Percentiles rank a stretch among this genome's conserved stretches.
These are phyloP conservation scores for Anastatica hierochuntica DNA, from an alignment of 345 rosid genomes.

Conservation along the genomic window DNA sequence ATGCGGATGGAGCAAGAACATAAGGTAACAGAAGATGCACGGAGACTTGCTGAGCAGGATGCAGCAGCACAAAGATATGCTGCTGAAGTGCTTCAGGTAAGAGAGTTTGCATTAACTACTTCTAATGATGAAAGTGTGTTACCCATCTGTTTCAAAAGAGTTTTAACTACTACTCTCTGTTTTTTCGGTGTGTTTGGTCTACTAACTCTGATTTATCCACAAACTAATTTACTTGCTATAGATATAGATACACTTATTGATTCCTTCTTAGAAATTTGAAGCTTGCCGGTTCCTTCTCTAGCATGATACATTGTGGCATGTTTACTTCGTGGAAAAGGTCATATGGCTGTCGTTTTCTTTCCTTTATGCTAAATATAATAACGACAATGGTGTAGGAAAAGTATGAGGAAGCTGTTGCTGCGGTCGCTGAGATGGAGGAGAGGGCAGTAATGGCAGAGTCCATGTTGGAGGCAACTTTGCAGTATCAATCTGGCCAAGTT, in stretches of 20 bases:
- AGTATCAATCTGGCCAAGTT: conserved; percentile 73
- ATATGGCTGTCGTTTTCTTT: background rate
- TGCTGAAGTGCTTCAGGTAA: conserved; percentile 76
- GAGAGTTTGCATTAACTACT: background rate
- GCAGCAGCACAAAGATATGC: conserved; percentile 90
- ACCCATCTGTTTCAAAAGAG: no score
- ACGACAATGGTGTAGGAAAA: conserved; percentile 52
- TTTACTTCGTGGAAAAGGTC: background rate
- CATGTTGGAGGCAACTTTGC: conserved; percentile 95
- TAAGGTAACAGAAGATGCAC: conserved; percentile 81
- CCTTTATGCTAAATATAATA: no score
- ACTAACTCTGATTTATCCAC: background rate
- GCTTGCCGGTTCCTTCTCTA: conserved; percentile 1
- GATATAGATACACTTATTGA: background rate
- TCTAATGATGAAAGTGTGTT: no score
- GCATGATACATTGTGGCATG: background rate
- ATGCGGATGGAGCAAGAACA: conserved; percentile 99
- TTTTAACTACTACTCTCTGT: background rate
- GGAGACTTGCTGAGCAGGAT: conserved; percentile 87
- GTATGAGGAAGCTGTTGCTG: conserved; percentile 65
- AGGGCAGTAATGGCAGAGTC: conserved; percentile 95
- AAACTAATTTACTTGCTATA: background rate
- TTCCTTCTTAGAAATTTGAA: background rate
- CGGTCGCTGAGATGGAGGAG: conserved; percentile 89
- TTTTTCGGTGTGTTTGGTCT: background rate